Base-by-base conservation (phyloP, 2,329 filamentous ascomycete genomes). In the Herpomyces periplanetae region DNA sequence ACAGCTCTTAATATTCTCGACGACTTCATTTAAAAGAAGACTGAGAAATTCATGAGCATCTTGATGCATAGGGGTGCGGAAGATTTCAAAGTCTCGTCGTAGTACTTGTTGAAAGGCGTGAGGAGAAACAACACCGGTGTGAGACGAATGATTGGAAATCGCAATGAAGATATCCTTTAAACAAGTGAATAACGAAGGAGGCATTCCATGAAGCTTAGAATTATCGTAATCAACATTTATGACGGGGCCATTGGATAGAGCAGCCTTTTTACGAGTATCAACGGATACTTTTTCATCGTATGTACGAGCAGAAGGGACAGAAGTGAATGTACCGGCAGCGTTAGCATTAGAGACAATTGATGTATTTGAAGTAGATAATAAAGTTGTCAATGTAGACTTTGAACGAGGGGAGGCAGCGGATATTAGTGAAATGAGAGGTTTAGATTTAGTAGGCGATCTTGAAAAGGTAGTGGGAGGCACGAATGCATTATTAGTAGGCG, bases 41-140 rank as follows among this genome's bases (percentile, higher is more conserved):
- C 85, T 85, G 29, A 91, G 55, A 28, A 96, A 96, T 34, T 96
- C 80, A 37, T 96, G 80, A 1, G 80, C 80, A 35, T 96, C 80
- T 35, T 96, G 80, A 37, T 96, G 80, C 66, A 88, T 87, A 3
- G 73, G 66, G 15, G 71, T 75, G 23, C 71, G 59, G 32, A 96
- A 96, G 62, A 87, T 73, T 37, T 96, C 80, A 34, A 96, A 85
- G 30, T 91, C 69, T 25, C 65, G 56, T 33, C 73, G 68, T 32
- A 96, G 57, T 11, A 88, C 73, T 33, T 96, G 75, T 13, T 96
- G 47, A 26, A 96, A 88, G 25, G 73, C 62, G 30, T 75, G 61
- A 1, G 80, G 80, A 31, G 73, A 85, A 16, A 91, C 50, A 5
- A 96, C 69, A 8, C 80, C 80, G 4, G 66, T 80, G 21, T 71